These are phyloP conservation scores for Lophium mytilinum DNA, from an alignment of 495 filamentous ascomycete genomes.

Conservation along the genomic window DNA sequence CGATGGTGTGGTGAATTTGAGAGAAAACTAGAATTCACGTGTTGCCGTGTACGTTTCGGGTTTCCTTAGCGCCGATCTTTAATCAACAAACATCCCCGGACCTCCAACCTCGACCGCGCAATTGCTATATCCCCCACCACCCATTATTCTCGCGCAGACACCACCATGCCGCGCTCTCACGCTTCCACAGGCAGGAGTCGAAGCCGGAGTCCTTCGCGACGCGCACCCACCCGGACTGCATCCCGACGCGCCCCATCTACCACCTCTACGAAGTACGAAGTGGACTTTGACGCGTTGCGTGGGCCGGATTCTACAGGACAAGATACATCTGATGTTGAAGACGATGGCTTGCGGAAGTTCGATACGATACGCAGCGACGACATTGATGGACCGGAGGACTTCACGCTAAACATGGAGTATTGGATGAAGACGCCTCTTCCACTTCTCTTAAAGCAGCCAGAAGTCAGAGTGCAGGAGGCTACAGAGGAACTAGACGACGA, in stretches of 20 bases:
- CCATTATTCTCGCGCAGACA: no score
- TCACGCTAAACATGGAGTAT: conserved; percentile 32
- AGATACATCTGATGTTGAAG: conserved; percentile 14
- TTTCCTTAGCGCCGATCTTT: no score
- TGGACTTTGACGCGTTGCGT: conserved; percentile 20
- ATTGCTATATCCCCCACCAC: no score
- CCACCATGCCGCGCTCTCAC: conserved; percentile 16
- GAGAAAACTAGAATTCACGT: no score
- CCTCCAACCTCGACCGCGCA: no score
- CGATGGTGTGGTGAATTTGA: no score
- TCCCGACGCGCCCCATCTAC: conserved; percentile 8
- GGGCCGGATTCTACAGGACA: conserved; percentile 9
- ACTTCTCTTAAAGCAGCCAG: neutral
- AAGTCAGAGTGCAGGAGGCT: conserved; percentile 2
- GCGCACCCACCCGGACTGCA: conserved; percentile 9
- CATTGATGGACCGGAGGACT: conserved; percentile 35
- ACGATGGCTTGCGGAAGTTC: conserved; percentile 1
- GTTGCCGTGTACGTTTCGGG: no score
- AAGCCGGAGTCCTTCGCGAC: conserved; percentile 4
- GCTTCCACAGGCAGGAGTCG: conserved; percentile 16
- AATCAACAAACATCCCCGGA: no score
- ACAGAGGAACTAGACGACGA: neutral
- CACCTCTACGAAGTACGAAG: conserved; percentile 18
- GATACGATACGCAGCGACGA: conserved; percentile 26
- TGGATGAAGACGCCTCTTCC: conserved; percentile 28